phyloP scores from a whole-genome alignment of 495 filamentous ascomycete species.

The Penicillium chermesinum region DNA sequence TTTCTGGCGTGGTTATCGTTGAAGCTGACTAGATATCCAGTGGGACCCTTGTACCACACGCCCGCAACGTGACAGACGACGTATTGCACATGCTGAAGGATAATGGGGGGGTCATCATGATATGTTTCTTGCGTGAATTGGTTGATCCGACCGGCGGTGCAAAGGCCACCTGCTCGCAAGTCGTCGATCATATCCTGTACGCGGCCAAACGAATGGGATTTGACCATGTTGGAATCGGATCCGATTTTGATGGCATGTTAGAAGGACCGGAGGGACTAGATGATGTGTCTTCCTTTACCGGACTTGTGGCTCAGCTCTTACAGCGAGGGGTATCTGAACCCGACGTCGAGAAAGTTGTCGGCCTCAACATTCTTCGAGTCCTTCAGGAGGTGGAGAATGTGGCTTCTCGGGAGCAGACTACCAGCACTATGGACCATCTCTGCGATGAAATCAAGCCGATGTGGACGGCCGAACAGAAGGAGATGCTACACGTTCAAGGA shows the following conservation, averaged over 20 bases:
- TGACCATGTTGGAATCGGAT: constrained; percentile 1
- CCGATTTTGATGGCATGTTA: constrained; percentile 2
- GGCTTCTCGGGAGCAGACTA: too few species aligned
- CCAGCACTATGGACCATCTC: too few species aligned
- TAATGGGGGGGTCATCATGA: constrained; percentile 2
- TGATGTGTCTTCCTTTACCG: neutral
- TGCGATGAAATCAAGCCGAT: too few species aligned
- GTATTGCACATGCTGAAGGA: neutral
- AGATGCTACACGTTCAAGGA: too few species aligned
- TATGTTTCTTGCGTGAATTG: too few species aligned
- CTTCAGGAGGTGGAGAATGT: too few species aligned
- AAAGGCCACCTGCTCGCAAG: too few species aligned
- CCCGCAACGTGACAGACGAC: constrained; percentile 1
- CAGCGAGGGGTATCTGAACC: neutral
- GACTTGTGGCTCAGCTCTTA: neutral
- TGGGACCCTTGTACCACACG: neutral
- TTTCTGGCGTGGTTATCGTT: too few species aligned
- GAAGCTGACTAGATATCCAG: too few species aligned
- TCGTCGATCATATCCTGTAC: constrained; percentile 1
- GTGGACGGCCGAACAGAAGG: too few species aligned
- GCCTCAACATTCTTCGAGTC: neutral
- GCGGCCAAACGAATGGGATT: neutral
- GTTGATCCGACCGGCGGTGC: too few species aligned
- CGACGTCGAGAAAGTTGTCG: neutral
- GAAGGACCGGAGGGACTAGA: neutral